Evolutionary conservation across 2,329 filamentous ascomycete genomes (phyloP), one percentile per base, ranked within the genome.

Genomic region (Dothistroma pini): DNA sequence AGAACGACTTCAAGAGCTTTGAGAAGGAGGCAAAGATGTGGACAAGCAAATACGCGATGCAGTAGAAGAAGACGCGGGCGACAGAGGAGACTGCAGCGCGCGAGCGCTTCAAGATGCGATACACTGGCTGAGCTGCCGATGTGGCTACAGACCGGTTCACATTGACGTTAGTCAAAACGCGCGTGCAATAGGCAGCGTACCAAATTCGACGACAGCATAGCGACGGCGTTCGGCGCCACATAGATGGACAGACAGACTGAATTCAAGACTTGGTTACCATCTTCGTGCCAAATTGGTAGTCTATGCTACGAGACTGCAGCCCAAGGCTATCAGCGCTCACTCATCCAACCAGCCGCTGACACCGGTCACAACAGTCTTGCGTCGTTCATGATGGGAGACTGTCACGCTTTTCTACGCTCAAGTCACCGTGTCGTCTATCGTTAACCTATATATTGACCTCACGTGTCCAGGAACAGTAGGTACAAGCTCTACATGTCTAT

Each of bases 11-110:
- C 49, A 77, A 79, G 54, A 83, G 82, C 66, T 97, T 90, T 72
- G 87, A 93, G 60, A 89, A 89, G 81, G 87, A 84, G 55, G 93
- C 88, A 8, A 84, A 82, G 75, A 79, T 83, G n/a, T 92, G 91
- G 81, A 88, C 90, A 51, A 81, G 83, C 69, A 84, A 86, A 68
- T 91, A 92, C 75, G 92, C 92, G 58, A 76, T 75, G 65, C 56
- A 57, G 49, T 25, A 29, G 31, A 9, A 8, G 44, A 38, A 22
- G 48, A 25, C 11, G 2, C 22, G 21, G n/a, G 7, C 1, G 34
- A 34, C 9, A 38, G 19, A 55, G 44, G 21, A 41, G 53, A 44
- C n/a, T 21, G 19, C 16, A 41, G 53, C 1, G 53, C 31, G 34
- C 10, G 32, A 38, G 32, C 21, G 31, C 53, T 49, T 53, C 51